These are phyloP conservation scores for Pholiota molesta DNA, from an alignment of 768 basidiomycete genomes.

Conservation along the genomic window DNA sequence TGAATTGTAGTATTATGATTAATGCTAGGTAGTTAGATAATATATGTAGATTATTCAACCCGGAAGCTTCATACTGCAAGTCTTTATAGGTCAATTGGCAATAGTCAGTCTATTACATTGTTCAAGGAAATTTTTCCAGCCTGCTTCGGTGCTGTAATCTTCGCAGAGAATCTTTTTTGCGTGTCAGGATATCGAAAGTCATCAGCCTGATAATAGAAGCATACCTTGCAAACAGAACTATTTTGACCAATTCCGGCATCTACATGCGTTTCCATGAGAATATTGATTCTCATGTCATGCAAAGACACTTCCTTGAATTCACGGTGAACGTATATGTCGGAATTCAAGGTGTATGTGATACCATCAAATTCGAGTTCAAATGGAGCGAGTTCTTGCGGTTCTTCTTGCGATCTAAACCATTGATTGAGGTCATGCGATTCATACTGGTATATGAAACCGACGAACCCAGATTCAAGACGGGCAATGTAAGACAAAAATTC, in stretches of 20 bases:
- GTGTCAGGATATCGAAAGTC: constrained; percentile 6
- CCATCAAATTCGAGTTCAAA: constrained; percentile 10
- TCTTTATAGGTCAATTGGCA: neutral
- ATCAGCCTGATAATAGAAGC: constrained; percentile 7
- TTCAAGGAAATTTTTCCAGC: constrained; percentile 46
- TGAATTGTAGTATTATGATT: neutral
- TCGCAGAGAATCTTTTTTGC: constrained; percentile 47
- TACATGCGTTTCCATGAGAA: constrained; percentile 18
- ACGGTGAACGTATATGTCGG: constrained; percentile 16
- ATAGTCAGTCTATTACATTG: constrained; percentile 41
- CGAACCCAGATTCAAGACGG: neutral
- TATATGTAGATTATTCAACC: neutral
- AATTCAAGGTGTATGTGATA: constrained; percentile 12
- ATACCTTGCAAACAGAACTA: constrained; percentile 57
- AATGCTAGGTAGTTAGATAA: neutral
- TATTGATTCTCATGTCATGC: neutral
- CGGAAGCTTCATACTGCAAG: neutral
- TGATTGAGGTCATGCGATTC: neutral
- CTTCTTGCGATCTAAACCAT: neutral
- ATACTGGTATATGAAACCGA: neutral
- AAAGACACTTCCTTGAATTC: constrained; percentile 11
- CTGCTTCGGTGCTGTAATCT: constrained; percentile 34
- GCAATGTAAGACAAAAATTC: neutral
- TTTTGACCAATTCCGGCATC: constrained; percentile 18
- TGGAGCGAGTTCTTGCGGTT: constrained; percentile 6